Base-by-base conservation (phyloP, 1,284 basidiomycete genomes). In the Neonothopanus nambi region DNA sequence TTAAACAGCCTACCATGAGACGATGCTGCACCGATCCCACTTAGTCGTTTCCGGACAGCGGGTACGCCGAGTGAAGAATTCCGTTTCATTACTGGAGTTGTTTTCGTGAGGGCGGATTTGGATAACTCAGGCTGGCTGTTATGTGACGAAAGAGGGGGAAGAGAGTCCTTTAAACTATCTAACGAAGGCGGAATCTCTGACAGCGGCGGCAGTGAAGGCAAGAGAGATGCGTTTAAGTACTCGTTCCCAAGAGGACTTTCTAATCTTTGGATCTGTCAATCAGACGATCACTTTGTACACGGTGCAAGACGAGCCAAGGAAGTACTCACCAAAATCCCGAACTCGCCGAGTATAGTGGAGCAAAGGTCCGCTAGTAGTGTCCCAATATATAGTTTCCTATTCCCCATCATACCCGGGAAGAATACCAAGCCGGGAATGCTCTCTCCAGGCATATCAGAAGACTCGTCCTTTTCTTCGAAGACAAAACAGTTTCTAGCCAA, bases 301-400 rank as follows among this genome's bases (percentile, higher is more conserved):
- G 57, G 56, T 56, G 58, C 57, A 39, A 47, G 52, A 30, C 24
- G 6, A 49, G 17, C 59, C 35, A 35, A 38, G 39, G 43, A 48
- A 51, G 37, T 42, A 54, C 70, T 81, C 55, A 92, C 89, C 74
- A 95, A 69, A 39, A 82, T 80, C 30, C 91, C 88, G 59, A 96
- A 87, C 66, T 93, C 91, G 30, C 83, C 82, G 26, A 96, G 75
- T 42, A 95, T 84, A 57, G 88, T 84, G 30, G 93, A 93, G 58
- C 92, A 92, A 17, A 95, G 72, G 63, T 93, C 91, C 13, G 91
- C 91, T 43, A 96, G 71, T 24, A 95, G 71, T n/a, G 90, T 91
- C 26, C 89, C 87, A 48, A 95, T 79, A 68, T 93, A 93, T 30
- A 90, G 71, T 65, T 82, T 86, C 71, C 90, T 91, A 63, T 90